These are phyloP conservation scores for Boletus edulis DNA, from an alignment of 768 basidiomycete species.

Conservation along the genomic window DNA sequence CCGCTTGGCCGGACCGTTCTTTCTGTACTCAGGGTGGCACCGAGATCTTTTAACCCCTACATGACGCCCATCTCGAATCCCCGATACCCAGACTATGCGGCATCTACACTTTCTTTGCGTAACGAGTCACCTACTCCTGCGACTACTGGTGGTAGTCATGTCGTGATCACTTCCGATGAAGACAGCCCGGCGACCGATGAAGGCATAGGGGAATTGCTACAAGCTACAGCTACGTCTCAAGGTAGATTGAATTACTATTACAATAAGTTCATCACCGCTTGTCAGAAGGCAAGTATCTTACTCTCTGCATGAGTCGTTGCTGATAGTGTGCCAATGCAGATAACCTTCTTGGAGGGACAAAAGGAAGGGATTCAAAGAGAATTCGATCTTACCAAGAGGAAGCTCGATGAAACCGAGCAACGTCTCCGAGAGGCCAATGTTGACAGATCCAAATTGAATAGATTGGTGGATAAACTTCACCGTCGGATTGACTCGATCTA, in stretches of 20 bases:
- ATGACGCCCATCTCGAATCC: slow-evolving; percentile 28
- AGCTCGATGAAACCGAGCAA: slow-evolving; percentile 19
- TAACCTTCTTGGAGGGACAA: slow-evolving; percentile 14
- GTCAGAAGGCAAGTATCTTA: slow-evolving; percentile 8
- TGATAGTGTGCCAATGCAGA: slow-evolving; percentile 8
- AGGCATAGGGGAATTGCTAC: slow-evolving; percentile 7
- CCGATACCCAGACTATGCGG: slow-evolving; percentile 1
- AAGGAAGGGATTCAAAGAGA: slow-evolving; percentile 15
- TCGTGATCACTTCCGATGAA: neutral
- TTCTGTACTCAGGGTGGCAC: slow-evolving; percentile 7
- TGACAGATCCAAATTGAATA: slow-evolving; percentile 12
- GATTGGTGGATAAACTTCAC: slow-evolving; percentile 10
- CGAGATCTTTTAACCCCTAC: slow-evolving; percentile 21
- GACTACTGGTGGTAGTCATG: neutral
- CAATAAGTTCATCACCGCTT: slow-evolving; percentile 7
- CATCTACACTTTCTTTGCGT: neutral
- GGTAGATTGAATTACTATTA: slow-evolving; percentile 15
- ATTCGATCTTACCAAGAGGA: slow-evolving; percentile 10
- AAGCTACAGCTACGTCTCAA: slow-evolving; percentile 14
- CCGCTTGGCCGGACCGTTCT: neutral
- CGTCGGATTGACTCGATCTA: slow-evolving; percentile 8
- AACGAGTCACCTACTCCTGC: slow-evolving; percentile 6
- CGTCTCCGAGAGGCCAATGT: slow-evolving; percentile 15
- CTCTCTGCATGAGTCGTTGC: neutral
- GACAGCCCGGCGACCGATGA: neutral